phyloP scores from a whole-genome alignment of 2,329 filamentous ascomycete genomes.

The Tetracladium maxilliforme region DNA sequence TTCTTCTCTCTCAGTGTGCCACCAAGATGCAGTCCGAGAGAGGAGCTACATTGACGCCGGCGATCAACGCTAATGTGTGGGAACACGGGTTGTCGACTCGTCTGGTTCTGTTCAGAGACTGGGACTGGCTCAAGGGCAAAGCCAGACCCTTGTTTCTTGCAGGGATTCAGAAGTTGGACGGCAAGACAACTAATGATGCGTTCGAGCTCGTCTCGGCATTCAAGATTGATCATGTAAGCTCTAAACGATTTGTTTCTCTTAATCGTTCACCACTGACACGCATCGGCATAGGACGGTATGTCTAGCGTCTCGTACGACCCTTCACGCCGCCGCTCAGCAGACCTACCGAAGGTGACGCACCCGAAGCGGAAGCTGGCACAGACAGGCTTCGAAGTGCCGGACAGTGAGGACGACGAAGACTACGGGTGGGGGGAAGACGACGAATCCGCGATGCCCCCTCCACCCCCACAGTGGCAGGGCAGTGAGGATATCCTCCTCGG shows the following conservation, averaged over 20 bases:
- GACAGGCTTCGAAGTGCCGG: constrained; percentile 41
- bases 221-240: constrained; percentile 9
- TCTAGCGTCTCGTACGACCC: constrained; percentile 1
- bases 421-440: constrained; percentile 60
- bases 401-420: constrained; percentile 52
- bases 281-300: constrained; percentile 4
- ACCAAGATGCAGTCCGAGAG: constrained; percentile 60
- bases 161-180: constrained; percentile 50
- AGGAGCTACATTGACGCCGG: constrained; percentile 57
- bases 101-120: constrained; percentile 69
- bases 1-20: constrained; percentile 66
- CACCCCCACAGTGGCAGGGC: constrained; percentile 53
- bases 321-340: constrained; percentile 11
- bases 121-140: constrained; percentile 32
- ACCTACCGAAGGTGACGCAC: constrained; percentile 17
- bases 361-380: constrained; percentile 52
- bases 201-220: constrained; percentile 9
- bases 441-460: constrained; percentile 41
- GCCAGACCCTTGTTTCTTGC: constrained; percentile 43
- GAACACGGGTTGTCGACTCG: constrained; percentile 62
- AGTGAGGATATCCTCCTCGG: constrained; percentile 50
- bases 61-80: constrained; percentile 65
- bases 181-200: constrained; percentile 16
- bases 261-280: not conserved
- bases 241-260: not conserved